Base-by-base conservation (phyloP, 331 rosid species). In the Prunus yedoensis region DNA sequence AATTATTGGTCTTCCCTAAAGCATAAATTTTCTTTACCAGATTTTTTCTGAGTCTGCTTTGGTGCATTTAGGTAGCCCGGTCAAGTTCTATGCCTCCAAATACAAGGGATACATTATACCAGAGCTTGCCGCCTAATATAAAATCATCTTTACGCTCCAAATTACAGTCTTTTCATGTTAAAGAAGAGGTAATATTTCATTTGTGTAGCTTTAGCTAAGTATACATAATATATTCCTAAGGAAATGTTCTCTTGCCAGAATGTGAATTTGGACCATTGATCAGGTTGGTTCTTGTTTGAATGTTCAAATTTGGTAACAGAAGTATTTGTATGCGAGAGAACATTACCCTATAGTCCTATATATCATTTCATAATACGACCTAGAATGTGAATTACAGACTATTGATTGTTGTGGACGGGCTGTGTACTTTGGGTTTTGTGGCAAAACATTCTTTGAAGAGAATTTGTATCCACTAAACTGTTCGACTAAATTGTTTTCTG, bases 21-120 rank as follows among this genome's bases (percentile, higher is more conserved):
- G 20, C 66, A 21, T 58, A 61, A 10, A 68, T 59, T 25, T 63
- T 65, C 50, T 38, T 69, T 66, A 35, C 76, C 70, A 63, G 51
- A 35, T 4, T 69, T 75, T 52, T 69, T 57, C 81, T 77, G 27
- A 77, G 83, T 74, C 47, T 35, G 53, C 77, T 75, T 77, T 71
- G 74, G 12, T 77, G 43, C 61, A 80, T 60, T 74, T 75, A 92
- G 97, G 97, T 92, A 60, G 91, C 90, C 49, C 81, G 89, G 63
- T 92, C 93, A 68, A 79, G 89, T 83, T 83, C 86, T n/a, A 82
- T 87, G 88, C 93, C 97, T 27, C 85, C 85, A 79, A 90, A 86
- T 84, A 85, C 92, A 46, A 88, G 90, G 83, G 97, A 90, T 64
- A 56, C 91, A 49, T 83, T 92, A 73, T 92, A 87, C 85, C 93